Conservation (phyloP, 805 yeast genomes). For the Ogataea thermomethanolica region DNA sequence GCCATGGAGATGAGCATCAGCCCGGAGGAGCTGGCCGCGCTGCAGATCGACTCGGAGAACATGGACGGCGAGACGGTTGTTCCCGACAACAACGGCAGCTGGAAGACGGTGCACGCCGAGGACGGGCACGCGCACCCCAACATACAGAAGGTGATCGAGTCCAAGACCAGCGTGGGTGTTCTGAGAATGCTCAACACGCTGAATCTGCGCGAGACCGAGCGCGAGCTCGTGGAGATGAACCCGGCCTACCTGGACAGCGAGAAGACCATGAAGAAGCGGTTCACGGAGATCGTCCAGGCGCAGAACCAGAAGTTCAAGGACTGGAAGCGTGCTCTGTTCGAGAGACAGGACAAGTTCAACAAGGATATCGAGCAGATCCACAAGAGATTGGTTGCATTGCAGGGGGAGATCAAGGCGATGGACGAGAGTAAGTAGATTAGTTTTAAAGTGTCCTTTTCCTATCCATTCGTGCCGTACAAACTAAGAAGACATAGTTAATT, state of each 20-base stretch:
- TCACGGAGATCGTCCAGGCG: conserved; percentile 38
- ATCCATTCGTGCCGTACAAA: conserved; percentile 8
- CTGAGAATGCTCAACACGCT: conserved; percentile 38
- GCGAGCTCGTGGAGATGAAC: conserved; percentile 38
- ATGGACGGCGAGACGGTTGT: conserved; percentile 20
- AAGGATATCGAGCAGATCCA: conserved; percentile 47
- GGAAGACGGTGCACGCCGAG: conserved; percentile 23
- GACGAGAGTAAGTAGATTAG: conserved; percentile 7
- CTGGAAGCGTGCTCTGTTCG: conserved; percentile 56
- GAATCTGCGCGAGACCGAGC: conserved; percentile 37
- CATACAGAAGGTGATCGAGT: conserved; percentile 29
- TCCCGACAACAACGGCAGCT: conserved; percentile 26
- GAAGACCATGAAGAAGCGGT: conserved; percentile 40
- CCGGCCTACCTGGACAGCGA: conserved; percentile 47
- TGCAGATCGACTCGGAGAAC: conserved; percentile 16
- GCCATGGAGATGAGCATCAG: conserved; percentile 25
- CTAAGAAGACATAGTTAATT: conserved; percentile 15
- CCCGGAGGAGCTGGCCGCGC: conserved; percentile 19
- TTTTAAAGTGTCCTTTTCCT: conserved; percentile 4
- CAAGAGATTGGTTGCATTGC: conserved; percentile 35
- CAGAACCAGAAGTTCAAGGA: conserved; percentile 59
- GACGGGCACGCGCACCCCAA: conserved; percentile 23
- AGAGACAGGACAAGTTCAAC: conserved; percentile 54
- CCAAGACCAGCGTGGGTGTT: conserved; percentile 31
- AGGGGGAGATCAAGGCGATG: conserved; percentile 26